phyloP scores from a whole-genome alignment of 2,329 filamentous ascomycete species.

The Aureobasidium sp. region DNA sequence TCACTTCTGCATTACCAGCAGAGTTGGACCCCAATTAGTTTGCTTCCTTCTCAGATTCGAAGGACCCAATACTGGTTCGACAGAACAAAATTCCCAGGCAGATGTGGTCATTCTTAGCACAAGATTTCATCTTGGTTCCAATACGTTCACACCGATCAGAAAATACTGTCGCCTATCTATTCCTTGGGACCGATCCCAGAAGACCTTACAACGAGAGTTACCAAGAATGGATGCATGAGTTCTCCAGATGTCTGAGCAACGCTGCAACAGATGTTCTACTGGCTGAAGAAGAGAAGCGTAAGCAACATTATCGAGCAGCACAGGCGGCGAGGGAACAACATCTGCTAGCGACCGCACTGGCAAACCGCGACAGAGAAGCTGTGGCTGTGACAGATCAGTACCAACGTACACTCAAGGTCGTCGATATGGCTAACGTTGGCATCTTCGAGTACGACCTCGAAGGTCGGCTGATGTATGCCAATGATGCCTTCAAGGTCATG shows the following conservation, averaged over 20 bases:
- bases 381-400: conserved; percentile 6
- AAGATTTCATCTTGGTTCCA: conserved; percentile 3
- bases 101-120: background rate
- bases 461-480: conserved; percentile 13
- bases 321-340: conserved; percentile 2
- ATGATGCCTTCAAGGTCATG: conserved; percentile 16
- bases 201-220: conserved; percentile 14
- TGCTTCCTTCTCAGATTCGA: background rate
- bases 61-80: background rate
- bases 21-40: background rate
- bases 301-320: conserved; percentile 1
- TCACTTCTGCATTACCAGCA: background rate
- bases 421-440: conserved; percentile 17
- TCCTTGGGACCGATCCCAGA: conserved; percentile 10
- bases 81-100: background rate
- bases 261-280: background rate
- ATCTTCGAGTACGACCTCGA: conserved; percentile 17
- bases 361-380: conserved; percentile 11
- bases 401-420: conserved; percentile 16
- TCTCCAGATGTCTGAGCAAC: conserved; percentile 14
- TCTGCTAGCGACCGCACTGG: conserved; percentile 4
- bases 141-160: conserved; percentile 9
- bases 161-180: conserved; percentile 13
- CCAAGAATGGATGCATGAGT: conserved; percentile 11
- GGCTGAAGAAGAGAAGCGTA: background rate